phyloP scores from a whole-genome alignment of 2,329 filamentous ascomycete genomes.

The Lachnellula arida region DNA sequence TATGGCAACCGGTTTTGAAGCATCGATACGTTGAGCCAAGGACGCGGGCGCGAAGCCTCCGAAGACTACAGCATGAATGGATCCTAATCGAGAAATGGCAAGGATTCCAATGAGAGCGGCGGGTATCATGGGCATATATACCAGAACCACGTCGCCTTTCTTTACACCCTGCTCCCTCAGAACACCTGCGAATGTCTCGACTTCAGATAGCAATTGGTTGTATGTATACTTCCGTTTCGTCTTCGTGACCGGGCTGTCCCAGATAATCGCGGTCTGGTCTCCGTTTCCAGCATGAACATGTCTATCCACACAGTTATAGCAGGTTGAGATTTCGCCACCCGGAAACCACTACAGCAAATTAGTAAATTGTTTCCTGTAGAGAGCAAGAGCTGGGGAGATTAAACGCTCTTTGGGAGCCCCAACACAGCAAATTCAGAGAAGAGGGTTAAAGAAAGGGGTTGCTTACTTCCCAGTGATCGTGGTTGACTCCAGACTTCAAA shows the following conservation, averaged over 20 bases:
- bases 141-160: constrained; percentile 80
- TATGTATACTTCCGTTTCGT: constrained; percentile 73
- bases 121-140: constrained; percentile 98
- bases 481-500: constrained; percentile 55
- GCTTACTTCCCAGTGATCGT: constrained; percentile 64
- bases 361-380: too few species aligned
- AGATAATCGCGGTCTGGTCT: constrained; percentile 70
- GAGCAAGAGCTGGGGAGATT: too few species aligned
- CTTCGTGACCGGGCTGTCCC: constrained; percentile 79
- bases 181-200: constrained; percentile 77
- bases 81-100: constrained; percentile 74
- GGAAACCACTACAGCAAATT: constrained; percentile 62
- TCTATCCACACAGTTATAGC: constrained; percentile 86
- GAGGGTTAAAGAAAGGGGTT: too few species aligned
- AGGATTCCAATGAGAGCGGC: constrained; percentile 82
- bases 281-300: constrained; percentile 81
- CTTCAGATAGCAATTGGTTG: constrained; percentile 67
- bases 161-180: constrained; percentile 75
- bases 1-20: constrained; percentile 68
- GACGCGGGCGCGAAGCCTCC: constrained; percentile 82
- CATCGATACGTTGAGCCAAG: constrained; percentile 83
- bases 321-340: constrained; percentile 82
- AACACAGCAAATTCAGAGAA: too few species aligned
- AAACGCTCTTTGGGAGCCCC: too few species aligned
- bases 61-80: constrained; percentile 88